These are phyloP conservation scores for Cetraspora pellucida DNA, from an alignment of 192 early-diverging fungal genomes.

Conservation along the genomic window DNA sequence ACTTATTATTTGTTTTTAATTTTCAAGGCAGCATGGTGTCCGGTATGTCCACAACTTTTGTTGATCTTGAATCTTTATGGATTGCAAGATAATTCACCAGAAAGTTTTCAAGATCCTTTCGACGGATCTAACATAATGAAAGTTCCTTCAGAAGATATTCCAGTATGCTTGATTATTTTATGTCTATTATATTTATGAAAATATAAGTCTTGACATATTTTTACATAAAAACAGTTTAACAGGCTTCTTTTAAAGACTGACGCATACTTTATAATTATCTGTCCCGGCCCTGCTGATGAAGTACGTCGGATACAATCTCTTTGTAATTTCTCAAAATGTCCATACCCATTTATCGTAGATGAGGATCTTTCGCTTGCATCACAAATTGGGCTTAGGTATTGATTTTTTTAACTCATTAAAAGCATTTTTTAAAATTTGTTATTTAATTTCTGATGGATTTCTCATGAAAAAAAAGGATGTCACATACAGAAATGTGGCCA, in stretches of 20 bases:
- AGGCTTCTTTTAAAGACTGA: slow-evolving; percentile 4
- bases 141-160: not conserved
- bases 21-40: slow-evolving; percentile 16
- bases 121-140: not conserved
- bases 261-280: slow-evolving; percentile 23
- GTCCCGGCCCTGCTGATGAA: not conserved
- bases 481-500: slow-evolving; percentile 9
- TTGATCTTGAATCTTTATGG: slow-evolving; percentile 5
- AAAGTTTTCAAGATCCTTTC: slow-evolving; percentile 6
- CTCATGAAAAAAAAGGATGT: slow-evolving; percentile 13
- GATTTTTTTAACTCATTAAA: not conserved
- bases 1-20: not conserved
- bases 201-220: not conserved
- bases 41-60: slow-evolving; percentile 22
- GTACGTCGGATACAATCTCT: not conserved
- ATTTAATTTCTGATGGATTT: not conserved
- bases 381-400: slow-evolving; percentile 2
- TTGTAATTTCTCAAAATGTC: slow-evolving; percentile 13
- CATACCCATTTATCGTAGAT: slow-evolving; percentile 26
- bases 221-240: not conserved
- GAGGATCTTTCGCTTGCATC: slow-evolving; percentile 18
- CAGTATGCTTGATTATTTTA: not conserved
- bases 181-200: not conserved
- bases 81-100: not conserved
- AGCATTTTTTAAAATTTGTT: not conserved